phyloP scores from a whole-genome alignment of 2,329 filamentous ascomycete species.

The Drechslerella dactyloides region DNA sequence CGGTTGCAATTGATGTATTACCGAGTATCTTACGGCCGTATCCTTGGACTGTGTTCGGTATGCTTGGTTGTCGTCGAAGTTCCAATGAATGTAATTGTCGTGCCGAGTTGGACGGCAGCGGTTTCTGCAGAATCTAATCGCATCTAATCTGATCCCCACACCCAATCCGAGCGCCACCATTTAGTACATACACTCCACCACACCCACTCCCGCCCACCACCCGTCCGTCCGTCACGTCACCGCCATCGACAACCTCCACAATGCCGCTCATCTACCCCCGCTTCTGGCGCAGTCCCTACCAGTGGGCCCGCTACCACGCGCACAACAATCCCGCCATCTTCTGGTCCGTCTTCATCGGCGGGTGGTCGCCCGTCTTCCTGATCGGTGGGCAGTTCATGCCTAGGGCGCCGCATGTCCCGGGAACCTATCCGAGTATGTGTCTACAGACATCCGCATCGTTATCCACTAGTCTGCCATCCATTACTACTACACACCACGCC shows the following conservation, averaged over 20 bases:
- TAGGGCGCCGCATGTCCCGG: conserved; percentile 73
- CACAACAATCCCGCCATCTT: conserved; percentile 90
- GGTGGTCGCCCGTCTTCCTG: conserved; percentile 73
- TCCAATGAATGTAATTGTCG: not conserved
- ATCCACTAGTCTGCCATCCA: not conserved
- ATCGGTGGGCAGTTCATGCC: conserved; percentile 75
- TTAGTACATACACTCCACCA: no score
- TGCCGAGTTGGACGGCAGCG: no score
- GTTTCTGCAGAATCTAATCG: not conserved
- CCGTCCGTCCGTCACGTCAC: not conserved
- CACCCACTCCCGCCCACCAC: conserved; percentile 4
- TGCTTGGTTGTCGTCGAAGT: not conserved
- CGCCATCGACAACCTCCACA: conserved; percentile 55
- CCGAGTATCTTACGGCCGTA: no score
- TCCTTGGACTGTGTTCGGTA: no score
- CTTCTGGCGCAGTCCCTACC: conserved; percentile 83
- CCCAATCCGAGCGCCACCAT: not conserved
- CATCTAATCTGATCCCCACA: conserved; percentile 7
- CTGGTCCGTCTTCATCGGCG: conserved; percentile 79
- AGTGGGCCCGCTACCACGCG: conserved; percentile 85
- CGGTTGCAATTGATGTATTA: not conserved
- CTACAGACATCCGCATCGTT: not conserved
- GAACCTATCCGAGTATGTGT: conserved; percentile 88
- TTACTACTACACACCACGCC: not conserved
- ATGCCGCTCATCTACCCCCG: conserved; percentile 71